Evolutionary conservation across 805 yeast genomes (phyloP).

Genomic region (Candida qinlingensis): DNA sequence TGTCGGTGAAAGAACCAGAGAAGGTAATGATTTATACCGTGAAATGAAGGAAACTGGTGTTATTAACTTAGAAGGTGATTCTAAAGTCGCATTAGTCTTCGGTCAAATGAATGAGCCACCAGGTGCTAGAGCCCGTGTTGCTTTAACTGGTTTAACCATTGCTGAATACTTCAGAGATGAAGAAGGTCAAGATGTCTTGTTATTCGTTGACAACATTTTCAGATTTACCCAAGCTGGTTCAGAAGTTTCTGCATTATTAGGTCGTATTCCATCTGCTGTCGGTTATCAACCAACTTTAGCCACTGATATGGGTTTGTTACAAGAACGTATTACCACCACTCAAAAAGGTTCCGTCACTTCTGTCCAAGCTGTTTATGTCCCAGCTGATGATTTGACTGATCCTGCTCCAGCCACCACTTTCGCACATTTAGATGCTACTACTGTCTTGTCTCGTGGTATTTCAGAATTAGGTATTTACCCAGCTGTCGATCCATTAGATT

Average conservation of each 20-base stretch:
- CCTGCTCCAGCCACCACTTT: slow-evolving; percentile 99
- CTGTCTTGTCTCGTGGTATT: slow-evolving; percentile 99
- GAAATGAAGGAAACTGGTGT: slow-evolving; percentile 99
- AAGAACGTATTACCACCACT: slow-evolving; percentile 99
- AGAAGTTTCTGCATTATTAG: slow-evolving; percentile 98
- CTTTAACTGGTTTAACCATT: slow-evolving; percentile 98
- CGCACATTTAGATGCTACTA: slow-evolving; percentile 99
- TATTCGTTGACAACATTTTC: slow-evolving; percentile 99
- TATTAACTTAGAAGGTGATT: slow-evolving; percentile 98
- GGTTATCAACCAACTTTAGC: slow-evolving; percentile 99
- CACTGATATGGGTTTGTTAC: slow-evolving; percentile 99
- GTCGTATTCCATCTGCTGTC: slow-evolving; percentile 99
- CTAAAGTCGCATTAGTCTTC: slow-evolving; percentile 98
- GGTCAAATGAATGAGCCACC: slow-evolving; percentile 99
- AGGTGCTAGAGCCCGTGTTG: slow-evolving; percentile 99
- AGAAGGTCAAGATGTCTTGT: slow-evolving; percentile 99
- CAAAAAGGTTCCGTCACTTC: slow-evolving; percentile 99
- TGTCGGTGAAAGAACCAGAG: slow-evolving; percentile 99
- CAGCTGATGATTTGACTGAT: slow-evolving; percentile 99
- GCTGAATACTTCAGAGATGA: slow-evolving; percentile 99
- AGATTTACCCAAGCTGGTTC: slow-evolving; percentile 99
- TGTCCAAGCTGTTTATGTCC: slow-evolving; percentile 99
- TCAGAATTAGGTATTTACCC: slow-evolving; percentile 99
- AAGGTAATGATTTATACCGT: slow-evolving; percentile 99
- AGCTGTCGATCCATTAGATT: slow-evolving; percentile 99